Conservation (phyloP, 1,139 yeast species). For the Debaryomyces robertsiae region DNA sequence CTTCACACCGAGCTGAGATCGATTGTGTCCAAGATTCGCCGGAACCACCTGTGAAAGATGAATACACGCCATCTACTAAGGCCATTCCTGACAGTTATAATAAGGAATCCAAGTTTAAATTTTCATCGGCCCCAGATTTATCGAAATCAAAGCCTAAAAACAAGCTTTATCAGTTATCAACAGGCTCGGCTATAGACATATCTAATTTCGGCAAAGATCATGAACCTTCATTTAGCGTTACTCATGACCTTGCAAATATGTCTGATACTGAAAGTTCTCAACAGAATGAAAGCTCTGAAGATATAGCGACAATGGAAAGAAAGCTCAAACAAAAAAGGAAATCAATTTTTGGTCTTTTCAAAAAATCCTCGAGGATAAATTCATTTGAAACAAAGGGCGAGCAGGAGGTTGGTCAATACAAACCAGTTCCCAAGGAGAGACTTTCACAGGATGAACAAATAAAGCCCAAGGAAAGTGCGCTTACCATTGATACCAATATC, state of each 20-base stretch:
- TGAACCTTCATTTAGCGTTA: constrained; percentile 38
- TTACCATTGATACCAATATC: constrained; percentile 7
- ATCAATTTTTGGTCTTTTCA: constrained; percentile 30
- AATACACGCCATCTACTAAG: not conserved
- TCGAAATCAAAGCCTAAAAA: constrained; percentile 12
- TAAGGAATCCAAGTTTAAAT: constrained; percentile 13
- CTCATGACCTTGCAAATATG: constrained; percentile 3
- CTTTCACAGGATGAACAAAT: not conserved
- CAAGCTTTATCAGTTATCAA: constrained; percentile 29
- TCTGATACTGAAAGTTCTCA: not conserved
- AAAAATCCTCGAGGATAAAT: constrained; percentile 19
- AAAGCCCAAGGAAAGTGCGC: constrained; percentile 7
- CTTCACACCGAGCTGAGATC: constrained; percentile 35
- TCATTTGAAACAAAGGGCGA: not conserved
- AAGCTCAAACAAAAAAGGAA: constrained; percentile 17
- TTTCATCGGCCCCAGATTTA: constrained; percentile 33
- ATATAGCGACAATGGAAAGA: constrained; percentile 10
- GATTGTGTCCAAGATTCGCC: constrained; percentile 11
- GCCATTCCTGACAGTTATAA: constrained; percentile 9
- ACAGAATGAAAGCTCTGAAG: constrained; percentile 4
- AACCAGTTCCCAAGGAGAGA: not conserved
- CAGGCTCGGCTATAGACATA: constrained; percentile 46
- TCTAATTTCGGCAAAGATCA: constrained; percentile 44
- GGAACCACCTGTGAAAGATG: not conserved
- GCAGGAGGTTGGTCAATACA: not conserved